A percentile compares a stretch with the other conserved stretches of the same genome.
phyloP scores from a whole-genome alignment of 1,284 basidiomycete genomes.

The Meira miltonrushii region DNA sequence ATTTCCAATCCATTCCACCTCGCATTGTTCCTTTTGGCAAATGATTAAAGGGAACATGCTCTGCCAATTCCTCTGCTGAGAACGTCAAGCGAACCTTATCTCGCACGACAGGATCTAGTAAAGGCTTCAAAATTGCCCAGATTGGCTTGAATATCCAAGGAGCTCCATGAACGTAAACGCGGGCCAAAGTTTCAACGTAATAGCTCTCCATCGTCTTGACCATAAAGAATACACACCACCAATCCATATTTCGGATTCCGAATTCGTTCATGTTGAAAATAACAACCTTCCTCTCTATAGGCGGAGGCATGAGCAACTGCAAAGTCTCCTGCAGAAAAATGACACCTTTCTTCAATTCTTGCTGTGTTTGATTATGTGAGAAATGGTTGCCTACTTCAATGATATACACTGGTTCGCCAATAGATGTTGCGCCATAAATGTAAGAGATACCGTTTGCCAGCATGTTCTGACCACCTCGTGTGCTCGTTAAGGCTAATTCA shows the following conservation, averaged over 20 bases:
- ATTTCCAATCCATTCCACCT: conserved; percentile 36
- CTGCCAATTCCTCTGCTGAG: conserved; percentile 33
- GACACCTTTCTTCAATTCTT: conserved; percentile 39
- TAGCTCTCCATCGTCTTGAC: conserved; percentile 47
- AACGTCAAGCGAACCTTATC: conserved; percentile 44
- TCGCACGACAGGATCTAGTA: conserved; percentile 44
- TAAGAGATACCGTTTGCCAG: conserved; percentile 44
- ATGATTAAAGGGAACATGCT: conserved; percentile 32
- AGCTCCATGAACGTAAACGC: conserved; percentile 43
- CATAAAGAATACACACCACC: conserved; percentile 44
- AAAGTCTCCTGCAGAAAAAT: conserved; percentile 38
- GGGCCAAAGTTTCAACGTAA: conserved; percentile 41
- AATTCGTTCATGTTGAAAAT: conserved; percentile 49
- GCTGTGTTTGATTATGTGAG: conserved; percentile 41
- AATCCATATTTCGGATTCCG: conserved; percentile 47
- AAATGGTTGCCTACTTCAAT: conserved; percentile 47
- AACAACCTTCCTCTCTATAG: conserved; percentile 42
- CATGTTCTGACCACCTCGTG: conserved; percentile 39
- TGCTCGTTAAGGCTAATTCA: conserved; percentile 31
- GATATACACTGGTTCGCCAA: conserved; percentile 41
- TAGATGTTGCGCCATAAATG: conserved; percentile 27
- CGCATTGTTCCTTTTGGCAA: conserved; percentile 30
- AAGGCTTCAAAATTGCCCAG: conserved; percentile 41
- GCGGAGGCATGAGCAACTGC: conserved; percentile 39
- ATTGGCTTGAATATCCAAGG: conserved; percentile 49